Evolutionary conservation across 2,329 filamentous ascomycete species (phyloP), one percentile per base, ranked within the genome.

Genomic region (Epichloe scottii): DNA sequence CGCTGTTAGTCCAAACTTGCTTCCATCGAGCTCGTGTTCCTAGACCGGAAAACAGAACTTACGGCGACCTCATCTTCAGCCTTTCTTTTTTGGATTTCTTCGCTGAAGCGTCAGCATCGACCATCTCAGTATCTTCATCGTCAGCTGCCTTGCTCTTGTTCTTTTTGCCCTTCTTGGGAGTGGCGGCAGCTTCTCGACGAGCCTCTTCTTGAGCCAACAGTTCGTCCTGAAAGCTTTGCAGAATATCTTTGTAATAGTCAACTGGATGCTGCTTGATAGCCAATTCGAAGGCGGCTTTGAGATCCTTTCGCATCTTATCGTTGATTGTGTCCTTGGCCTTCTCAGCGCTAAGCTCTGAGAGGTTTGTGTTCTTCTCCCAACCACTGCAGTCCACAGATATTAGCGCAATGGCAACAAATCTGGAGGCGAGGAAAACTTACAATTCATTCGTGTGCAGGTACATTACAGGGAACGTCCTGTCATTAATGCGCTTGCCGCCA

Each of bases 371-470:
- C 54, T 83, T 78, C 57, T 91, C 87, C 91, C 91, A 98, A 38
- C 87, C 87, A 70, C 93, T 98, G 59, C 52, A 23, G 23, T 42
- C 40, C 23, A 41, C 14, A 21, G 3, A 14, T 21, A 5, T 44
- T 15, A 40, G 46, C 40, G 12, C 34, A 12, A 42, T n/a, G 14
- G 33, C 30, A 26, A 7, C 26, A 6, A 26, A 34, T 3, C 10
- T 37, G 6, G 17, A 11, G 17, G 37, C 10, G 5, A 33, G 34
- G n/a, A 7, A 38, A 17, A 38, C 91, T 81, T 72, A 98, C 93
- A 98, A 97, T 76, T 97, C 91, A 62, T 97, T 96, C 38, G 90
- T 95, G 56, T 81, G 76, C 48, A 97, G 73, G 66, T 95, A 97
- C 91, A 97, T 96, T 63, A 97, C 83, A 5, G 91, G 88, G 65